Conservation (phyloP, 371 early-diverging fungal species). For the Mortierella sp. region DNA sequence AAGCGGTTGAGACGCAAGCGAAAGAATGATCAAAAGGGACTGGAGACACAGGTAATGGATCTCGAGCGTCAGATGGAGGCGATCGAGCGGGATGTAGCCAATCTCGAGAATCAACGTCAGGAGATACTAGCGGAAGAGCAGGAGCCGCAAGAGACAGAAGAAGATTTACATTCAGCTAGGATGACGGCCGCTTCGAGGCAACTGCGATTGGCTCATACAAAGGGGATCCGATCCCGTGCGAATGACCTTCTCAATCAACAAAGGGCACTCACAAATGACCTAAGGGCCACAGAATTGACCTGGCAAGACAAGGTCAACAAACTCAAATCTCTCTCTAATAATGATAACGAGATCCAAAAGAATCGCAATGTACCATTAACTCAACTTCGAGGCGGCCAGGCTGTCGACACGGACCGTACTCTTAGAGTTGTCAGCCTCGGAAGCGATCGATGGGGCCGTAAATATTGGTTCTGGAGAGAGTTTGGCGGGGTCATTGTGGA, state of each 20-base stretch:
- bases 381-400: constrained; percentile 46
- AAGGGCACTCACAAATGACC: constrained; percentile 31
- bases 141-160: constrained; percentile 25
- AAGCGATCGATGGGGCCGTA: constrained; percentile 51
- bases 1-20: constrained; percentile 49
- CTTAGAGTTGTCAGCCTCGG: constrained; percentile 41
- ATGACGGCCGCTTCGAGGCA: constrained; percentile 20
- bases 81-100: constrained; percentile 37
- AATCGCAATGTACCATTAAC: constrained; percentile 45
- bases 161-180: constrained; percentile 14
- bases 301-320: constrained; percentile 50
- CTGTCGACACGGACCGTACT: constrained; percentile 39
- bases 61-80: constrained; percentile 44
- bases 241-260: constrained; percentile 36
- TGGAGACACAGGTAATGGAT: constrained; percentile 32
- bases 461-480: constrained; percentile 52
- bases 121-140: constrained; percentile 29
- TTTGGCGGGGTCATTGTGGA: constrained; percentile 52
- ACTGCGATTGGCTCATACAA: constrained; percentile 44
- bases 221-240: constrained; percentile 33
- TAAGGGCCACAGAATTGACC: constrained; percentile 33
- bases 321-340: constrained; percentile 28
- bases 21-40: constrained; percentile 37
- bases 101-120: constrained; percentile 36
- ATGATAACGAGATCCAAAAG: constrained; percentile 42